A percentile compares a stretch with the other conserved stretches of the same genome.
Evolutionary conservation across 75 land plant genomes (phyloP).

Genomic region (Cunninghamia lanceolata): DNA sequence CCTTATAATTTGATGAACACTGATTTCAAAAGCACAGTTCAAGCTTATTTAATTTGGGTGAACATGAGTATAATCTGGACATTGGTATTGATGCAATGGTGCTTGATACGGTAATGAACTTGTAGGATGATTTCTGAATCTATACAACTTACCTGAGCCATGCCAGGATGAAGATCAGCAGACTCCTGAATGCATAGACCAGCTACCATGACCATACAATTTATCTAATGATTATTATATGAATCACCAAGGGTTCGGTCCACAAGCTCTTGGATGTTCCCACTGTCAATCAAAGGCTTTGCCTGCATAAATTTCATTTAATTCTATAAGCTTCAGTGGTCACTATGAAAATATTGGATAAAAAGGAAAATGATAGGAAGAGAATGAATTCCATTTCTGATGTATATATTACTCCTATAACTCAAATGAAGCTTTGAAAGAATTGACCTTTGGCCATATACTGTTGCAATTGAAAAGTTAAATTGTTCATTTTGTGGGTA

Average conservation of each 20-base stretch:
- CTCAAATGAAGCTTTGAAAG: no score
- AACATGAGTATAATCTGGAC: no score
- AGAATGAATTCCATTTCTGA: background rate
- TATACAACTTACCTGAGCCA: constrained; percentile 48
- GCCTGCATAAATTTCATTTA: constrained; percentile 36
- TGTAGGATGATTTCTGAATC: background rate
- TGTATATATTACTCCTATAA: background rate
- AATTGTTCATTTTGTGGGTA: background rate
- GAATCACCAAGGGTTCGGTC: constrained; percentile 52
- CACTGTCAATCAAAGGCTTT: constrained; percentile 62
- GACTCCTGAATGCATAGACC: no score
- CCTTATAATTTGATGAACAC: background rate
- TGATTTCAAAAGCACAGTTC: background rate
- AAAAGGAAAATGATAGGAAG: background rate
- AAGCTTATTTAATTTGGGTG: background rate
- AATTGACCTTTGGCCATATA: background rate
- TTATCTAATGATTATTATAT: no score
- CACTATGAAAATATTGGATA: background rate
- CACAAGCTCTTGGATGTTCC: constrained; percentile 39
- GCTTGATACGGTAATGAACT: background rate
- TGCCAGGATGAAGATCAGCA: constrained; percentile 50
- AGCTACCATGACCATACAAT: no score
- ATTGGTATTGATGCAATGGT: no score
- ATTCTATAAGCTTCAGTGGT: background rate
- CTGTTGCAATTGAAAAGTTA: background rate